A percentile compares a stretch with the other conserved stretches of the same genome.
These are phyloP conservation scores for Rhododendron vialii DNA, from an alignment of 148 eudicot genomes.

Conservation along the genomic window DNA sequence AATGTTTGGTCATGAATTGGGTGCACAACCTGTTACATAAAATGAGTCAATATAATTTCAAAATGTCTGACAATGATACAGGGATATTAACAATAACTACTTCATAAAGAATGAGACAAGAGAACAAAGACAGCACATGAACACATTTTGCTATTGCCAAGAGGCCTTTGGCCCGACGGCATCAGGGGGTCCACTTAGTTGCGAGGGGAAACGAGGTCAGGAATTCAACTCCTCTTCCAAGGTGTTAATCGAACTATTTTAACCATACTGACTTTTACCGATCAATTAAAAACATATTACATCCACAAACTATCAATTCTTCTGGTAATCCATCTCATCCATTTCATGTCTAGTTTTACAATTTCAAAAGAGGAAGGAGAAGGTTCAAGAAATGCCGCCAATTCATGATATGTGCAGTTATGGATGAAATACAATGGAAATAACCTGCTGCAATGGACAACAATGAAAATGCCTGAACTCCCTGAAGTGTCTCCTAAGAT, in stretches of 20 bases:
- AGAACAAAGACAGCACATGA: background rate
- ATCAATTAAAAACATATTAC: background rate
- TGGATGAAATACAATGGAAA: background rate
- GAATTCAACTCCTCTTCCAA: background rate
- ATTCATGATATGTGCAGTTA: background rate
- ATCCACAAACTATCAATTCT: background rate
- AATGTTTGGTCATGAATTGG: conserved; percentile 50
- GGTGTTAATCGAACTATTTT: background rate
- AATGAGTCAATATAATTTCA: conserved; percentile 1
- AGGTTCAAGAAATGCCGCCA: background rate
- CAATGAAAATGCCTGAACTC: conserved; percentile 47
- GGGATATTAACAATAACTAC: background rate
- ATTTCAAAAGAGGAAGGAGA: background rate
- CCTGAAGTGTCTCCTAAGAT: conserved; percentile 34
- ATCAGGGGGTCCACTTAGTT: background rate
- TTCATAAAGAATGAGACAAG: background rate
- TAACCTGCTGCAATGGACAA: conserved; percentile 32
- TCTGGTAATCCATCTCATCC: too few species aligned
- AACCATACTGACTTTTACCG: background rate
- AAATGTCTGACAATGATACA: background rate
- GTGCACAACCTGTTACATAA: conserved; percentile 31
- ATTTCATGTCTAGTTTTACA: background rate
- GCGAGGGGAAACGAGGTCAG: background rate
- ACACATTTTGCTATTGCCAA: background rate
- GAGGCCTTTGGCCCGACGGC: background rate